Conservation (phyloP, 2,329 filamentous ascomycete species). For the Neurospora sp. region DNA sequence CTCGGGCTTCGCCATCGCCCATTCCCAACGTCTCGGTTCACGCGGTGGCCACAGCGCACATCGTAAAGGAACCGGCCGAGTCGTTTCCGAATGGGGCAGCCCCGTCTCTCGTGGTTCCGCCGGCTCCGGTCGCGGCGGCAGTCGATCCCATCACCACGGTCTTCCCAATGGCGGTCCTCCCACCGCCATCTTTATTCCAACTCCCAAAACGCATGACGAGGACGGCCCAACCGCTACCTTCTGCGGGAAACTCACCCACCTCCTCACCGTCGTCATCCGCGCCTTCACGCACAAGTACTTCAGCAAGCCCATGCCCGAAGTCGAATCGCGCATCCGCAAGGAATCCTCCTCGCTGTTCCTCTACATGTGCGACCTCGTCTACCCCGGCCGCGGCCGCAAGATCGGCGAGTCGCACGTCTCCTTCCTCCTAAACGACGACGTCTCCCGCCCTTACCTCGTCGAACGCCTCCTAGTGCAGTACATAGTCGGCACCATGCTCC, state of each 20-base stretch:
- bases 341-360: slow-evolving; percentile 22
- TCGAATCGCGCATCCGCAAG: slow-evolving; percentile 7
- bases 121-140: not conserved
- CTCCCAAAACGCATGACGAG: not conserved
- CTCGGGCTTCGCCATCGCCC: not conserved
- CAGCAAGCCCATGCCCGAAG: not conserved
- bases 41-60: not conserved
- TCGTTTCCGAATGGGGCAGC: not conserved
- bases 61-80: not conserved
- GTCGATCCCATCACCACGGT: not conserved
- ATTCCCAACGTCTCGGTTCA: not conserved
- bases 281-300: not conserved
- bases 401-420: slow-evolving; percentile 22
- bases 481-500: slow-evolving; percentile 25
- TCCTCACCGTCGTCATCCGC: not conserved
- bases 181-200: not conserved
- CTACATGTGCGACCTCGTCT: slow-evolving; percentile 26
- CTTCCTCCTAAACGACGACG: slow-evolving; percentile 23
- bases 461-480: slow-evolving; percentile 29
- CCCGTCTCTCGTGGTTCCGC: not conserved
- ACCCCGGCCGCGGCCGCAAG: slow-evolving; percentile 17
- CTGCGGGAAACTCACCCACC: not conserved
- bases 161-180: not conserved
- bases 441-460: slow-evolving; percentile 26
- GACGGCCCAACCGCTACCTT: not conserved